These are phyloP conservation scores for Trypanosoma conorhini DNA, from an alignment of 208 protist species.

Conservation along the genomic window DNA sequence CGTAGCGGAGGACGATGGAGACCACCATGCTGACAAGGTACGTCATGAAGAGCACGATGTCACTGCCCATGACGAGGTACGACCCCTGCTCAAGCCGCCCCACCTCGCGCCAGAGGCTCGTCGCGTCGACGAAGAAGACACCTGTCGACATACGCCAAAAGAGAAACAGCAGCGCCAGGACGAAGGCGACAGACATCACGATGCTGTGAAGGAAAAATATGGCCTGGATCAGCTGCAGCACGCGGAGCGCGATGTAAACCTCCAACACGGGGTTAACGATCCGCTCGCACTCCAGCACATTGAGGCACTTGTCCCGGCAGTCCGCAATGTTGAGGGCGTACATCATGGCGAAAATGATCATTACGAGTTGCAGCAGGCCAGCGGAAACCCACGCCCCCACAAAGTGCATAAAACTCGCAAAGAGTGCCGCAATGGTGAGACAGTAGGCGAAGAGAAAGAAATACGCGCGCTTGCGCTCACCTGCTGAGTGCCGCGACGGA, in stretches of 20 bases:
- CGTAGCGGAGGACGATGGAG: conserved; percentile 57
- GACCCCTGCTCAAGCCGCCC: conserved; percentile 59
- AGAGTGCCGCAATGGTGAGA: conserved; percentile 50
- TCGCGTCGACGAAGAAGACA: conserved; percentile 74
- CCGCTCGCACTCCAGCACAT: conserved; percentile 81
- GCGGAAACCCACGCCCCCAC: conserved; percentile 75
- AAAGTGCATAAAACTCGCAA: conserved; percentile 65
- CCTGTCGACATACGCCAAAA: conserved; percentile 55
- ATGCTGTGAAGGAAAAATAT: conserved; percentile 50
- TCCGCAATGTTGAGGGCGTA: conserved; percentile 83
- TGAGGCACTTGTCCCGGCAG: conserved; percentile 73
- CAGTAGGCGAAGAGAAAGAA: conserved; percentile 78
- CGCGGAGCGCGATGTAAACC: conserved; percentile 60
- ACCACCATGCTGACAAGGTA: conserved; percentile 70
- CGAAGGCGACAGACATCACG: conserved; percentile 39
- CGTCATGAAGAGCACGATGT: conserved; percentile 59
- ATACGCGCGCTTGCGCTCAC: conserved; percentile 84
- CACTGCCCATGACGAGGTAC: conserved; percentile 56
- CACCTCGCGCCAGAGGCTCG: conserved; percentile 76
- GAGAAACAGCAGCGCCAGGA: conserved; percentile 33
- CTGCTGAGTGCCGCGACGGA: conserved; percentile 61
- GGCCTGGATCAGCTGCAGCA: conserved; percentile 62
- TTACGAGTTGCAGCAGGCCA: conserved; percentile 61
- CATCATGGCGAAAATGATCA: conserved; percentile 68
- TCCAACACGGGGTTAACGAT: conserved; percentile 77